Percentiles rank a stretch among this genome's conserved stretches.
Evolutionary conservation across 148 eudicot genomes (phyloP).

Genomic region (Camellia japonica): DNA sequence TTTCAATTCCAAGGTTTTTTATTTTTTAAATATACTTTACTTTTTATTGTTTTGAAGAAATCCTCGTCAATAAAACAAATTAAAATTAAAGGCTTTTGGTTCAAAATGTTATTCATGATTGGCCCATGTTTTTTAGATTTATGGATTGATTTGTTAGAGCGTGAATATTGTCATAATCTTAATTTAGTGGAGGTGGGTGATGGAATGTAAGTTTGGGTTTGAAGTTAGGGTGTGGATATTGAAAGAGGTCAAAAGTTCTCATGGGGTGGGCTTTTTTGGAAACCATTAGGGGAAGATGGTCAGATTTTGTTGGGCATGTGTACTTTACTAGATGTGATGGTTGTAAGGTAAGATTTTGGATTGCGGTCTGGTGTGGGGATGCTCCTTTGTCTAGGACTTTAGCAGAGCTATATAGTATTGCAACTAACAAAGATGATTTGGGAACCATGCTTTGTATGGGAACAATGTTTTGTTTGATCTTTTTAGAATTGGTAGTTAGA

Average conservation of each 20-base stretch:
- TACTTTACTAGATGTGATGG: background rate
- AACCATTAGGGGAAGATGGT: background rate
- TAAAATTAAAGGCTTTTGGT: background rate
- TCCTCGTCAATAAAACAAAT: background rate
- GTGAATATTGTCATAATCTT: too few relatives aligned
- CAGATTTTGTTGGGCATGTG: background rate
- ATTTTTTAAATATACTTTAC: too few relatives aligned
- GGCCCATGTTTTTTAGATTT: background rate
- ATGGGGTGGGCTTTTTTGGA: background rate
- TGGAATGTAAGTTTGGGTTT: background rate
- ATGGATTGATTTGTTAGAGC: background rate
- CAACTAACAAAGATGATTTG: too few relatives aligned
- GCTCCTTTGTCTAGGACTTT: background rate
- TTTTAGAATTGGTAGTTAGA: too few relatives aligned
- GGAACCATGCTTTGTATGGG: too few relatives aligned
- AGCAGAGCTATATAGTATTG: too few relatives aligned
- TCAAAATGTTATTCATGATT: background rate
- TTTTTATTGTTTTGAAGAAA: too few relatives aligned
- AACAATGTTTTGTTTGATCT: too few relatives aligned
- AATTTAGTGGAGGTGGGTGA: background rate
- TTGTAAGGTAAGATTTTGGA: background rate
- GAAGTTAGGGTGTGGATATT: background rate
- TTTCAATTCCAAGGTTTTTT: too few relatives aligned
- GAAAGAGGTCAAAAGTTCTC: background rate
- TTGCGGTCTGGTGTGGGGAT: background rate